Base-by-base conservation (phyloP, 192 early-diverging fungal genomes). In the Coemansia biformis region DNA sequence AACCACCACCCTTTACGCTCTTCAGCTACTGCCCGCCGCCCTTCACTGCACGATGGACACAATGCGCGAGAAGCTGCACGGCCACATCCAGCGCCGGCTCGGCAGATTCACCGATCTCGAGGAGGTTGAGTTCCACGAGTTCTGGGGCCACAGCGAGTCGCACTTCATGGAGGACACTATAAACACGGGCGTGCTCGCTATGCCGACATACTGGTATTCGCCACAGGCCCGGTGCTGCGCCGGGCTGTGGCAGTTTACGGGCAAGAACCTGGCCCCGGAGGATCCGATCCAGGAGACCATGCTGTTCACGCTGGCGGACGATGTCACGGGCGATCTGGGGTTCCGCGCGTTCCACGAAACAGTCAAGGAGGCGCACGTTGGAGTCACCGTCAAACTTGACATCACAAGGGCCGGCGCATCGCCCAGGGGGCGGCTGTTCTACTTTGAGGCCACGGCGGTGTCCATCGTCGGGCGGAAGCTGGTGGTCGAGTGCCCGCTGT, bases 351-450 rank as follows among this genome's bases (percentile, higher is more conserved):
- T 48, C 9, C 32, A 29, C n/a, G 23, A 17, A 13, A 17, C 35
- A 10, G 29, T 11, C 0, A 10, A 40, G 3, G 11, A 49, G n/a
- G 5, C 29, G 1, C 29, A 59, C 21, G 23, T 59, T 21, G 56
- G 57, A 2, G 43, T 67, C 38, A 67, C 64, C 10, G 64, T 59
- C n/a, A 67, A 59, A 43, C 37, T 67, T 6, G 54, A 41, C 23
- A 49, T 59, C 15, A 16, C 16, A 11, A 49, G 29, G 28, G 28
- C 26, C 1, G 35, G 4, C 4, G n/a, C 0, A 3, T 33, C 40
- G n/a, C 19, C 51, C 5, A 5, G 26, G 0, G 63, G 51, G 21
- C 38, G 46, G 1, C 26, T 11, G 33, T 55, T 67, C 46, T 67
- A 40, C 17, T 59, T 67, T 54, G 47, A 59, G 4, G 46, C 52